phyloP scores from a whole-genome alignment of 1,284 basidiomycete species.

The Pseudozyma sp. region DNA sequence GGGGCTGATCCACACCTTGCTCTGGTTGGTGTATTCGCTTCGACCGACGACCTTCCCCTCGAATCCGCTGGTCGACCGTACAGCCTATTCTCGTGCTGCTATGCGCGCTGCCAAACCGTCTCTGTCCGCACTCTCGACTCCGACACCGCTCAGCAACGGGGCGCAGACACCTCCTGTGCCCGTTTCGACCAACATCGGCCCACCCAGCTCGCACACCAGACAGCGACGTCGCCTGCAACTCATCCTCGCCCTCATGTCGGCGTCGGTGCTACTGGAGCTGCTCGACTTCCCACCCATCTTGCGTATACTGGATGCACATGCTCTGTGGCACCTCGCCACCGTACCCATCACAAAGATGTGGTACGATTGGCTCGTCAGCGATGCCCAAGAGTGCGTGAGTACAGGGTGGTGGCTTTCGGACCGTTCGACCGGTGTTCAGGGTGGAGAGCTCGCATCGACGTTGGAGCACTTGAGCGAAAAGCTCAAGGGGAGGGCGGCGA shows the following conservation, averaged over 20 bases:
- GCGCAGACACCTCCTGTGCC: slow-evolving; percentile 55
- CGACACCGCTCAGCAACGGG: slow-evolving; percentile 34
- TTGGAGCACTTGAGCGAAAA: slow-evolving; percentile 42
- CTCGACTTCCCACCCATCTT: slow-evolving; percentile 86
- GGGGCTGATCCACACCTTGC: slow-evolving; percentile 77
- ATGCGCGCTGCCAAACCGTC: slow-evolving; percentile 74
- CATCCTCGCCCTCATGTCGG: slow-evolving; percentile 76
- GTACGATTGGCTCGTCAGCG: slow-evolving; percentile 72
- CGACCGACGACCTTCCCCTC: slow-evolving; percentile 47
- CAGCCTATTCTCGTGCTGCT: slow-evolving; percentile 43
- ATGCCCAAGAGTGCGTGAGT: slow-evolving; percentile 61
- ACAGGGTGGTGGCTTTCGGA: slow-evolving; percentile 59
- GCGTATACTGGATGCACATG: slow-evolving; percentile 88
- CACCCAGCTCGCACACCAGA: slow-evolving; percentile 50
- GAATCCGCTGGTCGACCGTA: slow-evolving; percentile 48
- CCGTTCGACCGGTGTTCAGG: slow-evolving; percentile 7
- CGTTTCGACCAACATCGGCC: slow-evolving; percentile 46
- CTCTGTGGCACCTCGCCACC: slow-evolving; percentile 92
- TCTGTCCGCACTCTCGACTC: slow-evolving; percentile 30
- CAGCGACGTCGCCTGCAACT: slow-evolving; percentile 71
- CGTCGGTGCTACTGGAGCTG: slow-evolving; percentile 84
- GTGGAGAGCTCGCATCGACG: slow-evolving; percentile 16
- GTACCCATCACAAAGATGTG: slow-evolving; percentile 82
- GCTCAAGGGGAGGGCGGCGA: slow-evolving; percentile 43
- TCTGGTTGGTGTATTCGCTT: slow-evolving; percentile 76